Conservation (phyloP, 768 basidiomycete genomes). For the Cantharellus cinnabarinus region DNA sequence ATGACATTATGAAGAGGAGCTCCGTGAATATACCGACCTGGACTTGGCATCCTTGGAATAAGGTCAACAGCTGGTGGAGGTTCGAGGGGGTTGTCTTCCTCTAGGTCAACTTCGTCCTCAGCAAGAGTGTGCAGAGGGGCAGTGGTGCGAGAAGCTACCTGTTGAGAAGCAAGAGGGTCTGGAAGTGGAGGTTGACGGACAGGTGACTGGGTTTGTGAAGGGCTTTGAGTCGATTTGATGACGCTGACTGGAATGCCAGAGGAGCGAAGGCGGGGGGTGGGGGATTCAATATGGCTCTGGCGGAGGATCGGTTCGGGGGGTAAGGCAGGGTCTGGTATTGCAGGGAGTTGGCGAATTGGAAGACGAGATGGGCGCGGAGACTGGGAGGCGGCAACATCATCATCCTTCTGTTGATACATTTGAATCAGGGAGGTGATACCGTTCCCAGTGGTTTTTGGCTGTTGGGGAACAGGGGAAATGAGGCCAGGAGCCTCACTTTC, state of each 20-base stretch:
- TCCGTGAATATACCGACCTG: constrained; percentile 59
- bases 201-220: too few relatives aligned
- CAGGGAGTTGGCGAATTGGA: constrained; percentile 6
- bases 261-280: background rate
- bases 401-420: constrained; percentile 63
- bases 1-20: constrained; percentile 72
- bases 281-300: too few relatives aligned
- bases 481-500: too few relatives aligned
- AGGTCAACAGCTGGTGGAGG: background rate
- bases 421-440: constrained; percentile 35
- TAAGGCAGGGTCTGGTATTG: too few relatives aligned
- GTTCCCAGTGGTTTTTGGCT: background rate
- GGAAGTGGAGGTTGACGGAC: too few relatives aligned
- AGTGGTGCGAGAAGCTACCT: too few relatives aligned
- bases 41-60: constrained; percentile 21
- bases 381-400: constrained; percentile 20
- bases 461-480: background rate
- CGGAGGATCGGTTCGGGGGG: too few relatives aligned
- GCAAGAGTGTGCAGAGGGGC: too few relatives aligned
- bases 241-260: background rate
- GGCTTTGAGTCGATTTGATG: background rate
- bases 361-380: constrained; percentile 6
- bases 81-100: too few relatives aligned
- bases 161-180: too few relatives aligned
- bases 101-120: too few relatives aligned